phyloP scores from a whole-genome alignment of 2,329 filamentous ascomycete genomes.

The Xylogone sp. region DNA sequence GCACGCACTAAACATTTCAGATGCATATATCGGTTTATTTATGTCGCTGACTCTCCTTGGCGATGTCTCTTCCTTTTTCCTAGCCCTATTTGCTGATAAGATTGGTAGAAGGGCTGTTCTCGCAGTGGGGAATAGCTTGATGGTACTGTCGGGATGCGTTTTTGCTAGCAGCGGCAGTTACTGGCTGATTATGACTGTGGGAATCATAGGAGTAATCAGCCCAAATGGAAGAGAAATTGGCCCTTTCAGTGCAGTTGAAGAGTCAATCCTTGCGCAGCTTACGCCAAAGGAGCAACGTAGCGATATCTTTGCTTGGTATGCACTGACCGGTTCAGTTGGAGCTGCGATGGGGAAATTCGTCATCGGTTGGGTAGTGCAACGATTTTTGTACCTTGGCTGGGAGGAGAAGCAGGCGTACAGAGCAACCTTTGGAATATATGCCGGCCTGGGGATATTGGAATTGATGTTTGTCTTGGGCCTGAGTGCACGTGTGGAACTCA shows the following conservation, averaged over 20 bases:
- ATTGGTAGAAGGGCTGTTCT: slow-evolving; percentile 49
- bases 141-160: slow-evolving; percentile 48
- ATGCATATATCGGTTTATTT: slow-evolving; percentile 52
- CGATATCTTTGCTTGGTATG: slow-evolving; percentile 58
- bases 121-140: slow-evolving; percentile 45
- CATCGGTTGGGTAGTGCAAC: slow-evolving; percentile 52
- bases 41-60: slow-evolving; percentile 59
- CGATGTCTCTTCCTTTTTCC: slow-evolving; percentile 51
- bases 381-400: slow-evolving; percentile 40
- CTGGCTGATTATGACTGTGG: slow-evolving; percentile 51
- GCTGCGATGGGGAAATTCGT: slow-evolving; percentile 53
- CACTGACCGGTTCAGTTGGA: slow-evolving; percentile 51
- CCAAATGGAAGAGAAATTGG: slow-evolving; percentile 57
- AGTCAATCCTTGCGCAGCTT: slow-evolving; percentile 52
- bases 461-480: slow-evolving; percentile 44
- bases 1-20: slow-evolving; percentile 40
- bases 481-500: slow-evolving; percentile 33
- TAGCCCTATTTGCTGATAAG: slow-evolving; percentile 52
- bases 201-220: slow-evolving; percentile 56
- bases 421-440: slow-evolving; percentile 52
- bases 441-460: slow-evolving; percentile 51
- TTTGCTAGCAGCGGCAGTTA: slow-evolving; percentile 48
- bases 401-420: slow-evolving; percentile 43
- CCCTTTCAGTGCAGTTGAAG: slow-evolving; percentile 55
- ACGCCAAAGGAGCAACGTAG: slow-evolving; percentile 37